phyloP scores from a whole-genome alignment of 306 rosid genomes.

The Lathyrus tuberosus region DNA sequence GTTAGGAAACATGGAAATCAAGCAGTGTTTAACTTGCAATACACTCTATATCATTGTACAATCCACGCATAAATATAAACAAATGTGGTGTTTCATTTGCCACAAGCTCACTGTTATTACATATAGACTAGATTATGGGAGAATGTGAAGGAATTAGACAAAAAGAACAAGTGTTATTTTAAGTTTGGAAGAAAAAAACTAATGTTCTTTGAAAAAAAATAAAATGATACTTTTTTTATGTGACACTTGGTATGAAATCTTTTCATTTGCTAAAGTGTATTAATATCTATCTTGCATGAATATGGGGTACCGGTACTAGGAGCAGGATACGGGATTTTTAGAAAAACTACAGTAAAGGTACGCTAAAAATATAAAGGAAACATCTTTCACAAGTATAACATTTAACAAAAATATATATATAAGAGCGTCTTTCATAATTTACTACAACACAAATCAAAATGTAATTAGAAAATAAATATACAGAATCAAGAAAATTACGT shows the following conservation, averaged over 20 bases:
- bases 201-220: neutral
- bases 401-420: too few species aligned
- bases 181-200: neutral
- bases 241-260: neutral
- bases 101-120: neutral
- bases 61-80: constrained; percentile 22
- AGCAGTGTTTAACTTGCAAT: constrained; percentile 1
- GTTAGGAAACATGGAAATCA: constrained; percentile 9
- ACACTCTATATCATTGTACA: constrained; percentile 12
- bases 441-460: too few species aligned
- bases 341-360: too few species aligned
- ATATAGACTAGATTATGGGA: constrained; percentile 15
- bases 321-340: too few species aligned
- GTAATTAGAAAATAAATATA: too few species aligned
- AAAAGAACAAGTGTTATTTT: constrained; percentile 4
- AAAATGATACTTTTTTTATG: neutral
- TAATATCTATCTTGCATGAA: too few species aligned
- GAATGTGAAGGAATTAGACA: constrained; percentile 13
- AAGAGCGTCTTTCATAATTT: too few species aligned
- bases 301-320: too few species aligned
- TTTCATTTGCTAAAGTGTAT: neutral
- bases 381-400: too few species aligned
- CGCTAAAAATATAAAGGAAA: too few species aligned
- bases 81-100: constrained; percentile 4
- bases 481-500: too few species aligned